Base-by-base conservation (phyloP, 2,329 filamentous ascomycete species). In the Zymoseptoria crescenta region DNA sequence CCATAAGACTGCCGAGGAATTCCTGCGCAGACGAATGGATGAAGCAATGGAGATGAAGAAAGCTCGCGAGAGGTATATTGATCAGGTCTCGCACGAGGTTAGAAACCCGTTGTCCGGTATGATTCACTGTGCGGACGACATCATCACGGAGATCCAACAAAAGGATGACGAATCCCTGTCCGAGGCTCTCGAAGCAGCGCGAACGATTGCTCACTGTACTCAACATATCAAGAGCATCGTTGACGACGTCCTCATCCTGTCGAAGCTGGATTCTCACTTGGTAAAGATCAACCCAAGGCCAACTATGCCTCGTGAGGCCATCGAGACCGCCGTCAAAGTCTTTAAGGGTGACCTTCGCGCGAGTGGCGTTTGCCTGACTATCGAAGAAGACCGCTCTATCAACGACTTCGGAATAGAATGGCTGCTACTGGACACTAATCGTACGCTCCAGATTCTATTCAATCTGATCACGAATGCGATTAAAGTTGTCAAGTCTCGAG, bases 231-330 rank as follows among this genome's bases (percentile, higher is more conserved):
- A 58, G 64, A 70, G 62, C 67, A 79, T 79, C 49, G 76, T 79
- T 2, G 77, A 79, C 56, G 77, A 79, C 60, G 74, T 79, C 0
- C 65, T 79, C 24, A 78, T 75, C 1, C 65, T 79, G 9, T 76
- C 73, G 8, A 79, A 71, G 49, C 65, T 72, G 10, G 69, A 72
- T 51, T 67, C 68, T 3, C 63, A 67, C 21, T 58, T 72, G 7
- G 61, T 72, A 1, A 70, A 73, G 2, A 74, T 77, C 29, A 72
- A 69, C 5, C 74, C 74, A 0, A 69, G 68, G 27, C 67, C 71
- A 9, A 69, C 72, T 8, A 67, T 71, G 28, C 73, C 74, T 8
- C 51, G 63, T 2, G 70, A 71, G 55, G 61, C 74, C 1, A 62
- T 74, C 16, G 65, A 67, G 20, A 68, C 70, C n/a, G 74, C 74